These are phyloP conservation scores for Avicennia marina DNA, from an alignment of 257 asterid species.

Conservation along the genomic window DNA sequence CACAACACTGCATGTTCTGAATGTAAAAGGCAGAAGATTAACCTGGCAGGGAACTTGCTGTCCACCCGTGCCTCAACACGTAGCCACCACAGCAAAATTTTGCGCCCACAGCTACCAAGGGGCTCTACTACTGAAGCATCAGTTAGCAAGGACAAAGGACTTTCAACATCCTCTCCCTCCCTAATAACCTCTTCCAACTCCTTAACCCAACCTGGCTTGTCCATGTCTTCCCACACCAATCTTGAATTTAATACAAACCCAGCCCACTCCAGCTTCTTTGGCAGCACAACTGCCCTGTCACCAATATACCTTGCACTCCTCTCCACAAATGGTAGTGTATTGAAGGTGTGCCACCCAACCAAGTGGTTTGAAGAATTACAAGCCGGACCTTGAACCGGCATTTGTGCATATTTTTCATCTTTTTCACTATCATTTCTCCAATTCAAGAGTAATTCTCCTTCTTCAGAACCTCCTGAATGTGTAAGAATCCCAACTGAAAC, in stretches of 20 bases:
- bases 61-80: conserved; percentile 98
- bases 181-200: conserved; percentile 54
- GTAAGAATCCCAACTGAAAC: conserved; percentile 84
- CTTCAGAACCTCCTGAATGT: conserved; percentile 52
- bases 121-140: conserved; percentile 81
- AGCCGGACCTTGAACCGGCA: conserved; percentile 88
- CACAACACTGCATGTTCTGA: too few relatives aligned
- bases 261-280: conserved; percentile 93
- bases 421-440: conserved; percentile 38
- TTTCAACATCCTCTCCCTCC: conserved; percentile 55
- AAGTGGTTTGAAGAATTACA: conserved; percentile 76
- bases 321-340: conserved; percentile 37
- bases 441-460: conserved; percentile 38
- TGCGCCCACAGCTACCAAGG: conserved; percentile 91
- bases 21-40: too few relatives aligned
- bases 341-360: conserved; percentile 85
- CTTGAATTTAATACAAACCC: conserved; percentile 84
- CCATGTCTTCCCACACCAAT: conserved; percentile 73
- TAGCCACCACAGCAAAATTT: conserved; percentile 88
- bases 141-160: conserved; percentile 66
- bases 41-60: conserved; percentile 96
- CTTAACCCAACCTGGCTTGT: conserved; percentile 76
- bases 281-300: conserved; percentile 78
- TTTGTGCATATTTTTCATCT: conserved; percentile 41
- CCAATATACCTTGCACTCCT: conserved; percentile 78